Percentiles rank a stretch among this genome's conserved stretches.
Conservation (phyloP, 2,329 filamentous ascomycete genomes). For the Talaromyces sp. region DNA sequence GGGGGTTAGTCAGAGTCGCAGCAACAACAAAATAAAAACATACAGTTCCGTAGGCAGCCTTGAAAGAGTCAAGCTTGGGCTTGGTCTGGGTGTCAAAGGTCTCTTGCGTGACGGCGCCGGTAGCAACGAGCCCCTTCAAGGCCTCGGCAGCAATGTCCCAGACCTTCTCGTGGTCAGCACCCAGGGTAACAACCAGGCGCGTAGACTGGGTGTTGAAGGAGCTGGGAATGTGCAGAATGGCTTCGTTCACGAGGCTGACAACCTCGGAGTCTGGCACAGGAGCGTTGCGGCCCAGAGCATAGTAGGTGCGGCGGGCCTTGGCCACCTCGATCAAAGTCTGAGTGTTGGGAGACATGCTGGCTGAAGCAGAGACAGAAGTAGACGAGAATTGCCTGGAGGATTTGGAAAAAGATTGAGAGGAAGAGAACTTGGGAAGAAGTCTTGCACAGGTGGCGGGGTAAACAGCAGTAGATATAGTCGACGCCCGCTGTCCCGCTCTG, state of each 20-base stretch:
- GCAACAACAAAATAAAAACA: slow-evolving; percentile 23
- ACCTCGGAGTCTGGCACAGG: slow-evolving; percentile 32
- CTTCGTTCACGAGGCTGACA: slow-evolving; percentile 34
- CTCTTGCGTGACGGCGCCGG: slow-evolving; percentile 42
- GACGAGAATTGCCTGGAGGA: slow-evolving; percentile 2
- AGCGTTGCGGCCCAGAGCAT: slow-evolving; percentile 29
- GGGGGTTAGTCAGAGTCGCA: background rate
- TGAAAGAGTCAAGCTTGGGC: slow-evolving; percentile 56
- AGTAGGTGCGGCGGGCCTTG: slow-evolving; percentile 32
- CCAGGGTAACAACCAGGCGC: slow-evolving; percentile 71
- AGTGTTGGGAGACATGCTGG: slow-evolving; percentile 13
- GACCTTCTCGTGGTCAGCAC: slow-evolving; percentile 77
- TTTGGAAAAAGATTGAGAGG: background rate
- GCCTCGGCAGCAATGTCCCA: slow-evolving; percentile 69
- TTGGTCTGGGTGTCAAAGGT: slow-evolving; percentile 48
- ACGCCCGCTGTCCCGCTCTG: background rate
- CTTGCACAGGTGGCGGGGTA: background rate
- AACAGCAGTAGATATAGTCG: slow-evolving; percentile 3
- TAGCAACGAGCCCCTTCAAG: slow-evolving; percentile 64
- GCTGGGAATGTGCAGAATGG: slow-evolving; percentile 66
- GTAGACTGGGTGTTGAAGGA: slow-evolving; percentile 88
- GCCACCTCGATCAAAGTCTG: slow-evolving; percentile 25
- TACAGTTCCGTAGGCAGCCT: slow-evolving; percentile 70
- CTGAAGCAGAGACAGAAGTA: background rate
- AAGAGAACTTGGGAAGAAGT: background rate